Evolutionary conservation across 495 filamentous ascomycete genomes (phyloP).

Genomic region (Beverwykella pulmonaria): DNA sequence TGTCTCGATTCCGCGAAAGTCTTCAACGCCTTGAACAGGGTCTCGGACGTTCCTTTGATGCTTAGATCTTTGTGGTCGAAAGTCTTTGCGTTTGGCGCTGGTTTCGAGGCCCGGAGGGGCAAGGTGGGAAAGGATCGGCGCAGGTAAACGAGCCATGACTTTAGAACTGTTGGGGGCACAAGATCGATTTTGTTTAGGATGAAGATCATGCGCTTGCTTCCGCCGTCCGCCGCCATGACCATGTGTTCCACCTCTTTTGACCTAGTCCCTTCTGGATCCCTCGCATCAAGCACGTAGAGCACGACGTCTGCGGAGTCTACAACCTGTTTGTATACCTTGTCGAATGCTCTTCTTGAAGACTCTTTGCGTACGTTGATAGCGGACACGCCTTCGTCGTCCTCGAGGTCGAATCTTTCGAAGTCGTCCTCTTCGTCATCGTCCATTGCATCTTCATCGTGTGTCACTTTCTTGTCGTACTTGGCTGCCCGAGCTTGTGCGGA

Average conservation of each 20-base stretch:
- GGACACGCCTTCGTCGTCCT: slow-evolving; percentile 46
- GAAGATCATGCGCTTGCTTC: slow-evolving; percentile 86
- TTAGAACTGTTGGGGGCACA: slow-evolving; percentile 70
- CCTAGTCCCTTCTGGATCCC: slow-evolving; percentile 87
- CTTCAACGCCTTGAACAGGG: slow-evolving; percentile 89
- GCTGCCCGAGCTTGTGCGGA: slow-evolving; percentile 85
- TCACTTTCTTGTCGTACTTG: slow-evolving; percentile 67
- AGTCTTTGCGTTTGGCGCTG: slow-evolving; percentile 81
- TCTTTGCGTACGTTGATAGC: slow-evolving; percentile 57
- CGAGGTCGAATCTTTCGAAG: slow-evolving; percentile 40
- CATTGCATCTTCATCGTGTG: slow-evolving; percentile 54
- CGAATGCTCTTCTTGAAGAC: slow-evolving; percentile 80
- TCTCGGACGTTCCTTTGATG: slow-evolving; percentile 80
- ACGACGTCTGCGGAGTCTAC: slow-evolving; percentile 86
- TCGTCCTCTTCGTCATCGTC: slow-evolving; percentile 54
- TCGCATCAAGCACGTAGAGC: slow-evolving; percentile 91
- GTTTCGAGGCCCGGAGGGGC: slow-evolving; percentile 81
- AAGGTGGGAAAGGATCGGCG: slow-evolving; percentile 91
- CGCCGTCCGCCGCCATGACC: slow-evolving; percentile 80
- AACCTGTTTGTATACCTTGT: slow-evolving; percentile 96
- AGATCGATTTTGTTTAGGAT: slow-evolving; percentile 98
- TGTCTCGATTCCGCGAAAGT: slow-evolving; percentile 81
- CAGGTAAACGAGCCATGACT: slow-evolving; percentile 77
- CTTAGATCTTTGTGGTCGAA: slow-evolving; percentile 92
- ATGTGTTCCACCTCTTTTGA: slow-evolving; percentile 84